Conservation (phyloP, 441 rosid species). For the Arabidopsis lyrata region DNA sequence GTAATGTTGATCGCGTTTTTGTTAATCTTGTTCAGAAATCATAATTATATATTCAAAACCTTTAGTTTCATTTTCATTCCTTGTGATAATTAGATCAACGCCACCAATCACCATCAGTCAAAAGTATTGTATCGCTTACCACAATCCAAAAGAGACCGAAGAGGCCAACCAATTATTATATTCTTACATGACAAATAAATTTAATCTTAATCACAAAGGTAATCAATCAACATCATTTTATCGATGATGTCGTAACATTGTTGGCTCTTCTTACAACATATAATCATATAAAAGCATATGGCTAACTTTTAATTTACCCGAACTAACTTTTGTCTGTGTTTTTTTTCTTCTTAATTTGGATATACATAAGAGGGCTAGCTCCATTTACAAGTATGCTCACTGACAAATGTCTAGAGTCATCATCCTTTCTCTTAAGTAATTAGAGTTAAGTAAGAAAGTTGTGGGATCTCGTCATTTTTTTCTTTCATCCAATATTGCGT, state of each 20-base stretch:
- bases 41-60: constrained; percentile 18
- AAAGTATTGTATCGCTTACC: background rate
- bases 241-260: constrained; percentile 28
- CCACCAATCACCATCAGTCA: constrained; percentile 29
- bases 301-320: constrained; percentile 17
- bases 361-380: background rate
- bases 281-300: constrained; percentile 37
- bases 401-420: no score
- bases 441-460: no score
- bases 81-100: constrained; percentile 27
- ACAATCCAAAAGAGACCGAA: background rate
- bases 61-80: constrained; percentile 22
- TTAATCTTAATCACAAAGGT: constrained; percentile 11
- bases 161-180: constrained; percentile 11
- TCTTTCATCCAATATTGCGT: background rate
- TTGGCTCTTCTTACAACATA: constrained; percentile 38
- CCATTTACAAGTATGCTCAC: background rate
- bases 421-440: no score
- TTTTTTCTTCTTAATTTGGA: constrained; percentile 16
- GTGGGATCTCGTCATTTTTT: background rate
- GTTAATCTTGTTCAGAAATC: constrained; percentile 29
- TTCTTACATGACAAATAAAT: constrained; percentile 8
- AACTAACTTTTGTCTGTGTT: no score
- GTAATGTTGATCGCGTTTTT: constrained; percentile 16
- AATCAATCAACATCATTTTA: constrained; percentile 28